Base-by-base conservation (phyloP, 129 eudicot species). In the Ambrosia trifida region DNA sequence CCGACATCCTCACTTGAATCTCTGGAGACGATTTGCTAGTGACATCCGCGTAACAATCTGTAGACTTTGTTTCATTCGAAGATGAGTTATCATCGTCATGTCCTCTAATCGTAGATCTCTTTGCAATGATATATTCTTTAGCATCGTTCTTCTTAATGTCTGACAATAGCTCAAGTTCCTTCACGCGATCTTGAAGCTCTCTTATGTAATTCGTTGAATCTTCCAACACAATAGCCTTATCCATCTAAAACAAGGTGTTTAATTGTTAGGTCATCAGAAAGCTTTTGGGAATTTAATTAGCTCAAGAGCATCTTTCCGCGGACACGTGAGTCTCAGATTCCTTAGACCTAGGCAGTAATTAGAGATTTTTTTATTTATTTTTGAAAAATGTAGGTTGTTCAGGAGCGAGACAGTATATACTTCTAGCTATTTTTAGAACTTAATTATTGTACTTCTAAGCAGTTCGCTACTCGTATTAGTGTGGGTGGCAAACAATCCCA, bases 161-260 rank as follows among this genome's bases (percentile, higher is more conserved):
- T 35, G 75, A 61, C 20, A 19, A 8, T 31, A 66, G 81, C 72
- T 88, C 95, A 6, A 85, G 83, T 51, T 49, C 63, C 75, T 87
- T 87, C 47, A 61, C 74, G 11, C 68, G 82, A 41, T 72, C 89
- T 76, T 87, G 49, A 36, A 87, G 88, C 35, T 72, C 66, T 56
- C 75, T 87, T 72, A 83, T 45, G 82, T 87, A 81, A 49, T 65
- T 74, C 2, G 72, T 30, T 1, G 92, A 83, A 43, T 84, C 92
- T 59, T 68, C 82, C 18, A 86, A 68, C 32, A 86, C 73, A 8
- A 88, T 81, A 2, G 85, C 82, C 72, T 84, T 86, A 52, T 86
- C 92, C 81, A 86, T 66, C 88, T 87, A 75, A 40, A 71, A 68
- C 64, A 62, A 40, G 16, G n/a, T 7, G 62, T 61, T 2, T 30